Evolutionary conservation across 2,329 filamentous ascomycete species (phyloP).

Genomic region (Ilyonectria mors-panacis): DNA sequence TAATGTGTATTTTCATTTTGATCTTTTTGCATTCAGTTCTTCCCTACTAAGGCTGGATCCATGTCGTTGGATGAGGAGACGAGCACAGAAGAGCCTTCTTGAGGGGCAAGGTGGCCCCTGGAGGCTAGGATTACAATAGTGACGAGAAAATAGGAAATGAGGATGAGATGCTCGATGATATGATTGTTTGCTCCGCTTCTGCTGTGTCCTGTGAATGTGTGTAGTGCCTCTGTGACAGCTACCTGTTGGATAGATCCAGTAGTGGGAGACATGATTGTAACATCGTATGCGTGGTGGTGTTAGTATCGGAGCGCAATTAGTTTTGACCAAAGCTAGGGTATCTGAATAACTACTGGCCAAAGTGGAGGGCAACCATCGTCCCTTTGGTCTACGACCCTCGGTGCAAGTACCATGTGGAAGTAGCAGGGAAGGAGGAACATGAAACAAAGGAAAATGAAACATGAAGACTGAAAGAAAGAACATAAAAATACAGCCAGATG

Average conservation of each 20-base stretch:
- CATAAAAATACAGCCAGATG: background rate
- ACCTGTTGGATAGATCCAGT: background rate
- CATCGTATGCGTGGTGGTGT: too few species aligned
- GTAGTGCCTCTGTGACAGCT: background rate
- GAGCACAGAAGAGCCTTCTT: constrained; percentile 29
- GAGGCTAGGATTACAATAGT: constrained; percentile 41
- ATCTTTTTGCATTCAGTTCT: constrained; percentile 44
- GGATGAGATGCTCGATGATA: constrained; percentile 29
- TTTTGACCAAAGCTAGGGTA: too few species aligned
- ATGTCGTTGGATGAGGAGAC: constrained; percentile 44
- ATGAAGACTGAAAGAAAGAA: background rate
- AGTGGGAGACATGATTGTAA: too few species aligned
- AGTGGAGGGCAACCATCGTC: too few species aligned
- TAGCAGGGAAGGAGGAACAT: background rate
- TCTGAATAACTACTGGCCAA: too few species aligned
- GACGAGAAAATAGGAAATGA: constrained; percentile 48
- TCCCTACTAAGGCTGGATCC: constrained; percentile 39
- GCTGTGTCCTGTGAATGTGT: background rate
- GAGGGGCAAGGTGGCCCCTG: constrained; percentile 20
- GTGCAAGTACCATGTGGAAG: too few species aligned
- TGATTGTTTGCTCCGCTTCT: background rate
- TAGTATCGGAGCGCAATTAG: too few species aligned
- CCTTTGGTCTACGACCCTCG: too few species aligned
- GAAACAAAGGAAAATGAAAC: background rate
- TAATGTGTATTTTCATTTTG: constrained; percentile 49